Evolutionary conservation across 441 rosid species (phyloP), one percentile per base, ranked within the genome.

Genomic region (Aleurites moluccanus): DNA sequence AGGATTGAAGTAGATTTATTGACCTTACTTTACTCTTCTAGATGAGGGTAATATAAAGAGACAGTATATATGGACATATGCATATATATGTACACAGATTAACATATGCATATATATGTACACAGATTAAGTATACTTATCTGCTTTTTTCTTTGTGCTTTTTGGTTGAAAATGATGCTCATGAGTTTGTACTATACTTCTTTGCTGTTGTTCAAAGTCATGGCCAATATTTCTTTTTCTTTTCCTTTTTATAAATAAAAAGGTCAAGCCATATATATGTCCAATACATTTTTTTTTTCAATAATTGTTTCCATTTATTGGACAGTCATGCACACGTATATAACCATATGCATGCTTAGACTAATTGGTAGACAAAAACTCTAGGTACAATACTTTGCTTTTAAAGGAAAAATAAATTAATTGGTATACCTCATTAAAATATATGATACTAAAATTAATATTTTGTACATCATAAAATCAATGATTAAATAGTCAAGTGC

Each of bases 21-120:
- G 63, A 56, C 52, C 13, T 14, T 52, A 23, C 13, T 25, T 57
- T 59, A 55, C 44, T 20, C 59, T 78, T 73, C 20, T 66, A 42
- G 64, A 63, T 14, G 72, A 69, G 60, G 38, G n/a, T 6, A 60
- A 56, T 56, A 56, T 56, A 8, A 6, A 16, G 11, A 61, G 42
- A 61, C 3, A 30, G 9, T 2, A 14, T 10, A 13, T 16, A 38
- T 38, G 33, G 11, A 11, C 4, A 21, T 4, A 11, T 2, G 4
- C 5, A 0, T 13, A 14, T 25, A 23, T 23, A 9, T 60, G 27
- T 21, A n/a, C n/a, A 20, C 59, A 16, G 0, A 50, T 14, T 16
- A 45, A 10, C n/a, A n/a, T n/a, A n/a, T n/a, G n/a, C n/a, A n/a
- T 11, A 27, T 60, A 27, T 27, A 10, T 60, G 27, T 21, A n/a